A percentile compares a stretch with the other conserved stretches of the same genome.
Conservation (phyloP, 2,329 filamentous ascomycete genomes). For the Dactylonectria macrodidyma region DNA sequence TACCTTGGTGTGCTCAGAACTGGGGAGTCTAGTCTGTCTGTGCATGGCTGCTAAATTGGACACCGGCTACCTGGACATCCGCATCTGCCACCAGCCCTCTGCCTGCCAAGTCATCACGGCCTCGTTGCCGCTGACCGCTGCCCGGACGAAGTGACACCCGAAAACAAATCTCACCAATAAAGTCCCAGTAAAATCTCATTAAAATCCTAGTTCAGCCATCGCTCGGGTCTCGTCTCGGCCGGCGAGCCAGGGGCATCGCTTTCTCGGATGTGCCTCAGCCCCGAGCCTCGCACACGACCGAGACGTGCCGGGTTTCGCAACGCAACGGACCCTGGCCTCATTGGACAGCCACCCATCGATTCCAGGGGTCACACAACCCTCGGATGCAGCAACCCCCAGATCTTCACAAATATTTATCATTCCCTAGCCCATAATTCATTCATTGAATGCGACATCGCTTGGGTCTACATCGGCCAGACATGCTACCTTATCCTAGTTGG, state of each 20-base stretch:
- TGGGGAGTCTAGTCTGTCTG: too few relatives aligned
- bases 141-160: slow-evolving; percentile 15
- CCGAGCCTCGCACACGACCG: slow-evolving; percentile 30
- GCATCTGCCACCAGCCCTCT: too few relatives aligned
- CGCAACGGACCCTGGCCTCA: neutral
- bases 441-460: slow-evolving; percentile 1
- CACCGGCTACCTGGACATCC: neutral
- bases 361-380: slow-evolving; percentile 1
- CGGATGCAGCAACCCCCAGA: neutral
- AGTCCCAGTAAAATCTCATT: slow-evolving; percentile 6
- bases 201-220: slow-evolving; percentile 20
- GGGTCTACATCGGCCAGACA: neutral
- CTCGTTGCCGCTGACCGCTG: neutral
- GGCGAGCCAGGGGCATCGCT: slow-evolving; percentile 14
- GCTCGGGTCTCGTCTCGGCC: slow-evolving; percentile 31
- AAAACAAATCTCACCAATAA: neutral
- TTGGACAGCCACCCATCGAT: slow-evolving; percentile 7
- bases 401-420: neutral
- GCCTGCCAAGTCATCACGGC: neutral
- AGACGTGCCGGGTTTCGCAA: slow-evolving; percentile 42
- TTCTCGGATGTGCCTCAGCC: slow-evolving; percentile 44
- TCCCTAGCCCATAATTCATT: neutral
- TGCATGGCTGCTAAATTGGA: neutral
- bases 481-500: neutral
- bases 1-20: too few relatives aligned